Evolutionary conservation across 2,329 filamentous ascomycete genomes (phyloP).

Genomic region (Penicillium brasilianum): DNA sequence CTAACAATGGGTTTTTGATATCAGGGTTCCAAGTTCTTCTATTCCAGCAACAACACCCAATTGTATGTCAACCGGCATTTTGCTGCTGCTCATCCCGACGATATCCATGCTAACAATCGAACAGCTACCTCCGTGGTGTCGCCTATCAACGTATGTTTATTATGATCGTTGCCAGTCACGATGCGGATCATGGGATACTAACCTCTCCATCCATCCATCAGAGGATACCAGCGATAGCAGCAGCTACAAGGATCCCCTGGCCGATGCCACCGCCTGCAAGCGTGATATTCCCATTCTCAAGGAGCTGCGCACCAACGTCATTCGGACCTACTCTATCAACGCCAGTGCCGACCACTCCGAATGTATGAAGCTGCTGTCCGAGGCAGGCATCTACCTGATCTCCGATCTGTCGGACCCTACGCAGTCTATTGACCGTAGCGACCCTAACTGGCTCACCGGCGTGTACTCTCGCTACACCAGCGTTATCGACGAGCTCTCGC

Average conservation of each 20-base stretch:
- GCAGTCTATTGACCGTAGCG: slow-evolving; percentile 80
- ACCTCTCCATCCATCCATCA: slow-evolving; percentile 31
- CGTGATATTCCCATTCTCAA: slow-evolving; percentile 81
- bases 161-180: slow-evolving; percentile 11
- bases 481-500: slow-evolving; percentile 77
- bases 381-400: slow-evolving; percentile 90
- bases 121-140: slow-evolving; percentile 81
- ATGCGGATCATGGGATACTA: background rate
- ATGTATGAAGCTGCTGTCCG: slow-evolving; percentile 81
- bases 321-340: slow-evolving; percentile 90
- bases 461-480: slow-evolving; percentile 78
- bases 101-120: slow-evolving; percentile 38
- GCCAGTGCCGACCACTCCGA: slow-evolving; percentile 73
- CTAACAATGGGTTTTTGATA: background rate
- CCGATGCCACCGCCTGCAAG: slow-evolving; percentile 70
- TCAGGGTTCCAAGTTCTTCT: slow-evolving; percentile 85
- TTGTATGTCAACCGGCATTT: slow-evolving; percentile 52
- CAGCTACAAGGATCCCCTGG: slow-evolving; percentile 78
- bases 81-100: slow-evolving; percentile 22
- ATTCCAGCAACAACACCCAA: slow-evolving; percentile 74
- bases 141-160: slow-evolving; percentile 74
- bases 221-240: slow-evolving; percentile 54
- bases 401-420: slow-evolving; percentile 82
- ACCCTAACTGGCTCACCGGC: slow-evolving; percentile 74
- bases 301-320: slow-evolving; percentile 82